Percentiles rank a stretch among this genome's conserved stretches.
phyloP scores from a whole-genome alignment of 495 filamentous ascomycete species.

The Hypoxylon cercidicola region DNA sequence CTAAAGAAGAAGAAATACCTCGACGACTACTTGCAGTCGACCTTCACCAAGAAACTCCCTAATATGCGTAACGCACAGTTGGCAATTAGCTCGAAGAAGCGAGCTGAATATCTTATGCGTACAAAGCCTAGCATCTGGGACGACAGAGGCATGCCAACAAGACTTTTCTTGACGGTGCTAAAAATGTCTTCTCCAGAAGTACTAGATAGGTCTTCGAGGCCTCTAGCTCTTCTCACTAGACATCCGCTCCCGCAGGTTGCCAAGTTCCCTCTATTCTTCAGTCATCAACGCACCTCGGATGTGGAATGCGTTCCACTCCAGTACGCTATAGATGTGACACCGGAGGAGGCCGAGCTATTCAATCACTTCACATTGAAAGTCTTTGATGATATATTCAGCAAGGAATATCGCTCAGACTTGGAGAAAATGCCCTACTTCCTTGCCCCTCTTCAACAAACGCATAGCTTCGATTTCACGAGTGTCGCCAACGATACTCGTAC shows the following conservation, averaged over 20 bases:
- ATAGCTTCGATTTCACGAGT: conserved; percentile 41
- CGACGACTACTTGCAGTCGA: conserved; percentile 77
- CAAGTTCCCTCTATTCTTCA: conserved; percentile 75
- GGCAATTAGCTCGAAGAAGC: conserved; percentile 80
- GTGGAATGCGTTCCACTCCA: conserved; percentile 58
- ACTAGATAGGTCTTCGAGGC: conserved; percentile 68
- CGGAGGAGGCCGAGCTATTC: conserved; percentile 60
- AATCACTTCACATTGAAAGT: conserved; percentile 77
- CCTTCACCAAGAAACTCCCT: conserved; percentile 77
- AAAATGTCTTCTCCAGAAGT: conserved; percentile 66
- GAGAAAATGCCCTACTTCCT: conserved; percentile 86
- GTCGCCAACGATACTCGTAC: conserved; percentile 34
- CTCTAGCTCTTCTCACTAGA: conserved; percentile 79
- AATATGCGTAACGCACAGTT: conserved; percentile 91
- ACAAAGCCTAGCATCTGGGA: conserved; percentile 84
- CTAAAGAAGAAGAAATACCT: conserved; percentile 74
- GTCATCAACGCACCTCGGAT: conserved; percentile 65
- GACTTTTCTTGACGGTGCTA: conserved; percentile 73
- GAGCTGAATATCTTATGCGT: conserved; percentile 77
- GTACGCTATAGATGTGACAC: conserved; percentile 52
- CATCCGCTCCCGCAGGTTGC: conserved; percentile 71
- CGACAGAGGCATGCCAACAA: conserved; percentile 57
- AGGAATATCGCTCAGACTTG: conserved; percentile 72
- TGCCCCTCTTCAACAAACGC: conserved; percentile 64
- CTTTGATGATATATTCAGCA: conserved; percentile 91